phyloP scores from a whole-genome alignment of 441 rosid genomes.

The Croton setiger region DNA sequence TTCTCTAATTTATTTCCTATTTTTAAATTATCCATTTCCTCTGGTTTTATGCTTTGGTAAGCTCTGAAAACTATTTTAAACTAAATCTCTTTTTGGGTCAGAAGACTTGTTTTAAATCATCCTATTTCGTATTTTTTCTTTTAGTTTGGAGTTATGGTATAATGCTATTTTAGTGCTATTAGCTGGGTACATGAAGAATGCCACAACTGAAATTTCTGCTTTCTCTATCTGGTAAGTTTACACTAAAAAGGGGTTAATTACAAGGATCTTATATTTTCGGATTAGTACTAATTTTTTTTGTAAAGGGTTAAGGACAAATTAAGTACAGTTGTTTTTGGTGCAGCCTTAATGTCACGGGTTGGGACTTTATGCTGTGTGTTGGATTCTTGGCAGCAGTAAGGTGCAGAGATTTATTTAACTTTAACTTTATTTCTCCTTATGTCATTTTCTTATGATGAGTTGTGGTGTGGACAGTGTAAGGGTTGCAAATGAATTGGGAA shows the following conservation, averaged over 20 bases:
- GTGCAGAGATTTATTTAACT: conserved; percentile 22
- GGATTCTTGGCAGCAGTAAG: conserved; percentile 57
- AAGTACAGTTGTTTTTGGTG: neutral
- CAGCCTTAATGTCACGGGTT: conserved; percentile 44
- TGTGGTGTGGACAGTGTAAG: conserved; percentile 38
- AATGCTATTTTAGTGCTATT: conserved; percentile 41
- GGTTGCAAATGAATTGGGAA: conserved; percentile 72
- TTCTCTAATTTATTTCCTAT: conserved; percentile 38
- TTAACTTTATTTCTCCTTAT: too few relatives aligned
- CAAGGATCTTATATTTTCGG: too few relatives aligned
- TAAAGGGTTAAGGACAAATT: neutral
- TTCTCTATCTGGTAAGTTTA: conserved; percentile 56
- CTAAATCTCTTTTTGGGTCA: neutral
- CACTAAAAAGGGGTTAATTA: too few relatives aligned
- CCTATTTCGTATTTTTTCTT: neutral
- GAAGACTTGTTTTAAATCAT: neutral
- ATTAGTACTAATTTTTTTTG: neutral
- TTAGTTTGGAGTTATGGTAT: conserved; percentile 65
- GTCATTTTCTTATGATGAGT: neutral
- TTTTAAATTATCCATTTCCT: conserved; percentile 45
- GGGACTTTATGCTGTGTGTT: conserved; percentile 53
- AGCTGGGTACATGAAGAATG: conserved; percentile 56
- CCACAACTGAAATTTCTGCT: conserved; percentile 40
- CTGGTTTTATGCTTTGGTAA: conserved; percentile 59
- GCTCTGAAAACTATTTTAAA: neutral